These are phyloP conservation scores for Neurospora sublineolata DNA, from an alignment of 495 filamentous ascomycete species.

Conservation along the genomic window DNA sequence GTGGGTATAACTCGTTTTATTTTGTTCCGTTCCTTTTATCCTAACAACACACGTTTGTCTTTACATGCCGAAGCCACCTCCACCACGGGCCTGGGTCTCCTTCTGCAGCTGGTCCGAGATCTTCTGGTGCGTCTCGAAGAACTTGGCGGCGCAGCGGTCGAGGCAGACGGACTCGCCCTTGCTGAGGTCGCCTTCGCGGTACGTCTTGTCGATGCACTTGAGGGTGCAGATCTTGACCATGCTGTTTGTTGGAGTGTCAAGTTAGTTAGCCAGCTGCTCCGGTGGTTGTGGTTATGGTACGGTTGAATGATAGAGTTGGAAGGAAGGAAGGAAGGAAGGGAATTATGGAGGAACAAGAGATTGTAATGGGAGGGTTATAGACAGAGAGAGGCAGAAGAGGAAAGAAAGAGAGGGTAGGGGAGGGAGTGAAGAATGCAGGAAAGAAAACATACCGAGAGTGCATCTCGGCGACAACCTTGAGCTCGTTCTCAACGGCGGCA, in stretches of 20 bases:
- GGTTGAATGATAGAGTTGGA: not conserved
- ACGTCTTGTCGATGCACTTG: conserved; percentile 84
- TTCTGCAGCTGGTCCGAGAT: conserved; percentile 50
- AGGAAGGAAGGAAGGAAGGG: not conserved
- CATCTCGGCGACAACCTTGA: conserved; percentile 93
- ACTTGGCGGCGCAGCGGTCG: conserved; percentile 91
- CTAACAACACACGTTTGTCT: not conserved
- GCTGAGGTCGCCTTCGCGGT: conserved; percentile 90
- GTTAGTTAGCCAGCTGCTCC: not conserved
- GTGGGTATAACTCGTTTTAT: not conserved
- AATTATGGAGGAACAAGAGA: not conserved
- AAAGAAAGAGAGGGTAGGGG: not conserved
- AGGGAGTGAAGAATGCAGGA: not conserved
- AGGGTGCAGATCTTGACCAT: conserved; percentile 76
- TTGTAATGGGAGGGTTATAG: not conserved
- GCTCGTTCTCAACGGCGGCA: conserved; percentile 81
- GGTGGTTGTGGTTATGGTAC: not conserved
- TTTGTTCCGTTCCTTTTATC: not conserved
- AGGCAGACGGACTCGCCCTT: conserved; percentile 98
- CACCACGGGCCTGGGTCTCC: conserved; percentile 32
- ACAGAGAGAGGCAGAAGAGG: not conserved
- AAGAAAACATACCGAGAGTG: conserved; percentile 65
- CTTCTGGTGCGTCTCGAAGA: conserved; percentile 96
- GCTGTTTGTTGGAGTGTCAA: conserved; percentile 29
- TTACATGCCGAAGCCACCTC: conserved; percentile 21